Evolutionary conservation across 345 rosid genomes (phyloP).

Genomic region (Aegle marmelos): DNA sequence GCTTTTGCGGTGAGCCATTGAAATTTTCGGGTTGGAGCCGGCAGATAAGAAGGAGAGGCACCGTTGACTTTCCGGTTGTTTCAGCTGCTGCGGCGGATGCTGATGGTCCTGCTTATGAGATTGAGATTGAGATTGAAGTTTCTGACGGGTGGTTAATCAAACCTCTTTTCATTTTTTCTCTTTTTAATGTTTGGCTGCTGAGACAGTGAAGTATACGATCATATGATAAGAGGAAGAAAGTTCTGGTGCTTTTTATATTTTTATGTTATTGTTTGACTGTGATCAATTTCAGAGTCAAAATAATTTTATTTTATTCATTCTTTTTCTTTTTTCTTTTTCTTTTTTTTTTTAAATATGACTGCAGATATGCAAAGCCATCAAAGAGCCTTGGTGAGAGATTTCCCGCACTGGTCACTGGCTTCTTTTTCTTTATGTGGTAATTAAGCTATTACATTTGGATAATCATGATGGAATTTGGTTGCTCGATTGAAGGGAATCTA

Average conservation of each 20-base stretch:
- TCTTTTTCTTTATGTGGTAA: conserved; percentile 56
- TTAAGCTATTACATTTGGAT: neutral
- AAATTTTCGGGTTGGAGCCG: conserved; percentile 24
- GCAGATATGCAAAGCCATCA: conserved; percentile 41
- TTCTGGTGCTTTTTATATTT: neutral
- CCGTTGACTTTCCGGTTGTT: conserved; percentile 21
- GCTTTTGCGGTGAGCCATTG: conserved; percentile 13
- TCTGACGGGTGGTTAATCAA: conserved; percentile 22
- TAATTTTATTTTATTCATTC: neutral
- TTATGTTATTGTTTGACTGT: neutral
- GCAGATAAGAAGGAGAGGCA: conserved; percentile 17
- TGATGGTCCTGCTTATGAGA: conserved; percentile 25
- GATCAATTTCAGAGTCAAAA: neutral
- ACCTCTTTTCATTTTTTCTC: neutral
- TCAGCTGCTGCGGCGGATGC: conserved; percentile 46
- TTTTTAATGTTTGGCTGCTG: conserved; percentile 20
- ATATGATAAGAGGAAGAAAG: neutral
- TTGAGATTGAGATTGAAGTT: conserved; percentile 15
- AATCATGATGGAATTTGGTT: neutral
- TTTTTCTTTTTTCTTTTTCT: too few species aligned
- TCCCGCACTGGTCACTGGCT: conserved; percentile 50
- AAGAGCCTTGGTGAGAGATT: conserved; percentile 46
- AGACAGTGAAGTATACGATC: conserved; percentile 5
- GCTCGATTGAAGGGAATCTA: neutral
- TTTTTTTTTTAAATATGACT: neutral